A percentile compares a stretch with the other conserved stretches of the same genome.
Conservation (phyloP, 768 basidiomycete species). For the Pulveroboletus sp. region DNA sequence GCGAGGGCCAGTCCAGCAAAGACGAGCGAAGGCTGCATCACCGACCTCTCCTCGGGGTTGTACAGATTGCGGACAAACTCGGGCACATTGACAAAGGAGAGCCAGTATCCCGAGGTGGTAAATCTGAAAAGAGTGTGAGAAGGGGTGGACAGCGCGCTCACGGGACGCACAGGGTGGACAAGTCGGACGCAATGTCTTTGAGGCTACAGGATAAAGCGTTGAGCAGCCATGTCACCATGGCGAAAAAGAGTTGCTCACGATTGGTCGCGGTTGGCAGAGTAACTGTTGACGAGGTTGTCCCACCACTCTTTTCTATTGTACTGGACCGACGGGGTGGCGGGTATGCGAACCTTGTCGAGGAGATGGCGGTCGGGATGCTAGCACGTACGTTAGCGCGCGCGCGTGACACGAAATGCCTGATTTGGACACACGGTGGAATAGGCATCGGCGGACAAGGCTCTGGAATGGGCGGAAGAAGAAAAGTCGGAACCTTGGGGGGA, state of each 20-base stretch:
- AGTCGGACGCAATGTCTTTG: constrained; percentile 47
- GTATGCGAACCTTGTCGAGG: constrained; percentile 26
- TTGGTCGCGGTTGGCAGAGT: constrained; percentile 39
- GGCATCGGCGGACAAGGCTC: constrained; percentile 24
- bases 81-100: constrained; percentile 64
- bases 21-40: constrained; percentile 71
- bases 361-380: constrained; percentile 30
- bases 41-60: constrained; percentile 48
- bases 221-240: not conserved
- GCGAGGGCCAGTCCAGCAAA: constrained; percentile 68
- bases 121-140: constrained; percentile 44
- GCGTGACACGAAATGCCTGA: not conserved
- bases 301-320: constrained; percentile 44
- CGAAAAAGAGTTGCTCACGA: constrained; percentile 31
- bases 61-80: constrained; percentile 52
- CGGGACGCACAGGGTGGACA: constrained; percentile 48
- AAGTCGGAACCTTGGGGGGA: constrained; percentile 31
- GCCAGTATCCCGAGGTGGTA: constrained; percentile 58
- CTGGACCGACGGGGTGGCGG: constrained; percentile 29
- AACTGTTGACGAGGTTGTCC: constrained; percentile 45
- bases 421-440: constrained; percentile 24
- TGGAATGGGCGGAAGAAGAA: constrained; percentile 27
- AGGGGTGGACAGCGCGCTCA: not conserved
- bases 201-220: constrained; percentile 33
- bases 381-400: constrained; percentile 2